Evolutionary conservation across 441 rosid genomes (phyloP).

Genomic region (Croton setiger): DNA sequence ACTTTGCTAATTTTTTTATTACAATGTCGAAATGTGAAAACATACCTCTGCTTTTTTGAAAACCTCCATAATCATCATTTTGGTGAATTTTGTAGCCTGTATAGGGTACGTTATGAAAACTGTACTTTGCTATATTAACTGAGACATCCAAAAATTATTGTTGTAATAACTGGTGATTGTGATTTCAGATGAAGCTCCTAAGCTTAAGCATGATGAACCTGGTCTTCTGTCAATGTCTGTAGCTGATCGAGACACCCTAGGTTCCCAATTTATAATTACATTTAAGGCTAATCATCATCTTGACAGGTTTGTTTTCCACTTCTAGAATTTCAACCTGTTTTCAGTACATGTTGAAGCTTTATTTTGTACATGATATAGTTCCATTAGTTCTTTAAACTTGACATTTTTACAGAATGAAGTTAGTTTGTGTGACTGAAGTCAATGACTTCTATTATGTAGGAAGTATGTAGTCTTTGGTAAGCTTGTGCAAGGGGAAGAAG

Average conservation of each 20-base stretch:
- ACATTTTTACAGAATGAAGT: neutral
- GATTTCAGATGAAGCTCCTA: slow-evolving; percentile 76
- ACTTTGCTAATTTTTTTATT: neutral
- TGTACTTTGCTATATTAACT: neutral
- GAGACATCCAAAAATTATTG: neutral
- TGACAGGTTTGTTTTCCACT: slow-evolving; percentile 57
- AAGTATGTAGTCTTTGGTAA: slow-evolving; percentile 83
- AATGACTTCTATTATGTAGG: slow-evolving; percentile 35
- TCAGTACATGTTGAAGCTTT: neutral
- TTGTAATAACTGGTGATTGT: slow-evolving; percentile 3
- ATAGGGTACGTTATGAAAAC: neutral
- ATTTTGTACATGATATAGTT: too few species aligned
- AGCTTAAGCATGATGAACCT: slow-evolving; percentile 70
- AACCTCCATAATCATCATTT: neutral
- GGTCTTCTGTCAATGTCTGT: slow-evolving; percentile 87
- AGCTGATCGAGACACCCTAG: slow-evolving; percentile 72
- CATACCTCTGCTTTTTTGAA: neutral
- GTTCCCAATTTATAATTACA: slow-evolving; percentile 82
- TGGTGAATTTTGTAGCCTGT: neutral
- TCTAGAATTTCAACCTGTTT: neutral
- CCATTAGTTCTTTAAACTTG: too few species aligned
- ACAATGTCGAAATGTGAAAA: neutral
- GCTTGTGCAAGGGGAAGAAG: slow-evolving; percentile 77
- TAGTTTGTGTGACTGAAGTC: neutral
- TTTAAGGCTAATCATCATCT: slow-evolving; percentile 73